Percentiles rank a stretch among this genome's conserved stretches.
phyloP scores from a whole-genome alignment of 305 asterid species.

The Fraxinus sp. region DNA sequence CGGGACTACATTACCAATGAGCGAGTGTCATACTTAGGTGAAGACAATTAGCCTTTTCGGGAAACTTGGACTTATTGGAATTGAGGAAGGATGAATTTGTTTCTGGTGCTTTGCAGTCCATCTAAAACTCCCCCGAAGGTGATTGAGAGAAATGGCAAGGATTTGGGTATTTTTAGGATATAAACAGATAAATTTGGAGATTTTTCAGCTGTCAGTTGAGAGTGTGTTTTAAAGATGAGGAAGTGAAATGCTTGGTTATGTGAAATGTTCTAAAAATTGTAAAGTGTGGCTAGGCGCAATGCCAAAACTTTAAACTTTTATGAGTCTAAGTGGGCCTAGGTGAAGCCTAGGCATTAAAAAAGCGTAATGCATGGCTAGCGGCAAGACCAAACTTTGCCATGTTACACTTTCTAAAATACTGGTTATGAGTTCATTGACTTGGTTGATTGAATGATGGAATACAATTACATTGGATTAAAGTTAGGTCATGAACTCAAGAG shows the following conservation, averaged over 20 bases:
- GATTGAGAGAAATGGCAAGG: background rate
- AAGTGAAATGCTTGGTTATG: background rate
- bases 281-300: background rate
- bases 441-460: background rate
- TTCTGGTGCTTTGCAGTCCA: background rate
- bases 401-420: background rate
- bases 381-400: background rate
- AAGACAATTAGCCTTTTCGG: background rate
- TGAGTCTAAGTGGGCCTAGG: background rate
- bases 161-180: background rate
- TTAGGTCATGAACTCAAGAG: background rate
- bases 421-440: background rate
- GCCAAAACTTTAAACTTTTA: background rate
- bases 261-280: background rate
- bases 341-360: background rate
- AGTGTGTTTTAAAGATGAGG: background rate
- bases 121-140: background rate
- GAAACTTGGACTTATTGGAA: background rate
- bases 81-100: background rate
- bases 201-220: background rate
- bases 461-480: background rate
- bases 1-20: background rate
- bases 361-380: background rate
- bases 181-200: background rate
- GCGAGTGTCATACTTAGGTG: background rate